Evolutionary conservation across 176 grass and related monocot genomes (phyloP).

Genomic region (Juncus effusus): DNA sequence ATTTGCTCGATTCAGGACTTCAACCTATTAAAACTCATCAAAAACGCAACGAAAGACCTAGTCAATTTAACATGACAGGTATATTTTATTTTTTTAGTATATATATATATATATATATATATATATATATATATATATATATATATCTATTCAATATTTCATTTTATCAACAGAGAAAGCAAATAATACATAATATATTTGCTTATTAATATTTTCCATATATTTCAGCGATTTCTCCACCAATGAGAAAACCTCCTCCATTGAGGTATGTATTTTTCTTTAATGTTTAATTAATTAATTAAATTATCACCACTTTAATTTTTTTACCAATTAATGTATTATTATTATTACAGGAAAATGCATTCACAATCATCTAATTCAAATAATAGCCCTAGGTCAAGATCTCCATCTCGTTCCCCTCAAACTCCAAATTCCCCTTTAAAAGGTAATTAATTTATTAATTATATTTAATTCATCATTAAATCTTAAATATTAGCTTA

Average conservation of each 20-base stretch:
- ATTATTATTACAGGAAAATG: conserved; percentile 33
- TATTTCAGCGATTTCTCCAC: conserved; percentile 41
- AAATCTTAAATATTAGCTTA: background rate
- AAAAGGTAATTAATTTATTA: conserved; percentile 32
- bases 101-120: no score
- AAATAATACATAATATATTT: background rate
- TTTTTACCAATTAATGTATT: no score
- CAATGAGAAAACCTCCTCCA: conserved; percentile 37
- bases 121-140: no score
- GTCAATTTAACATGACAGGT: conserved; percentile 29
- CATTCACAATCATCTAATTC: conserved; percentile 32
- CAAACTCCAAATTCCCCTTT: conserved; percentile 35
- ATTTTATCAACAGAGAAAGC: no score
- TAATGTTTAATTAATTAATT: conserved; percentile 1
- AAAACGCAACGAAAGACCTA: conserved; percentile 14
- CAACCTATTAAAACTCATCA: conserved; percentile 46
- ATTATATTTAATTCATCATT: background rate
- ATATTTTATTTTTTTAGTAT: background rate
- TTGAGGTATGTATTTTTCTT: conserved; percentile 50
- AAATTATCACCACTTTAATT: no score
- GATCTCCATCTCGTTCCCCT: conserved; percentile 61
- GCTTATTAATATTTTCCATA: conserved; percentile 5
- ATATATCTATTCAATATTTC: no score
- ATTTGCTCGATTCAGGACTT: conserved; percentile 49
- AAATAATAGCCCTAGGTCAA: conserved; percentile 37